Percentiles rank a stretch among this genome's conserved stretches.
Evolutionary conservation across 2,329 filamentous ascomycete species (phyloP).

Genomic region (Bisporella sp.): DNA sequence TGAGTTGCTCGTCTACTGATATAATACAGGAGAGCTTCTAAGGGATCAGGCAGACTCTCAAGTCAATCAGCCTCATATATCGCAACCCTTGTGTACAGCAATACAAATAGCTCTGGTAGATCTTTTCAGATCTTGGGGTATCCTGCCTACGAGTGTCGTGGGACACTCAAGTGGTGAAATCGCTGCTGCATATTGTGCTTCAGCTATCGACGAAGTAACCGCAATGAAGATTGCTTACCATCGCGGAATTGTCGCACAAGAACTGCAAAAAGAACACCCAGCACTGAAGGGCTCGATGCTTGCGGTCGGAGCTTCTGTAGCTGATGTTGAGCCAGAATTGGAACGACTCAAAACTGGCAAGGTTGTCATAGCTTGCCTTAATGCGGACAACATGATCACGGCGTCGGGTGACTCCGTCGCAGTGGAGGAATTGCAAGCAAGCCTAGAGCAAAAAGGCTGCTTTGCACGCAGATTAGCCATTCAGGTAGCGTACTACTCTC

Average conservation of each 20-base stretch:
- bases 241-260: slow-evolving; percentile 12
- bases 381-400: slow-evolving; percentile 25
- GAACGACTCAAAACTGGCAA: slow-evolving; percentile 1
- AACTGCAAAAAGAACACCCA: no score
- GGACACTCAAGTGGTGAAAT: slow-evolving; percentile 44
- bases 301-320: slow-evolving; percentile 31
- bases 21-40: background rate
- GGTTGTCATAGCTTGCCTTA: slow-evolving; percentile 25
- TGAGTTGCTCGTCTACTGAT: background rate
- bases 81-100: slow-evolving; percentile 38
- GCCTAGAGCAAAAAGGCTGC: slow-evolving; percentile 20
- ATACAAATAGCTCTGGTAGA: slow-evolving; percentile 40
- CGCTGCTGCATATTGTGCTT: slow-evolving; percentile 38
- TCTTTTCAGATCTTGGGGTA: slow-evolving; percentile 35
- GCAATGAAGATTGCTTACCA: slow-evolving; percentile 40
- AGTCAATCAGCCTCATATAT: slow-evolving; percentile 1
- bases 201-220: slow-evolving; percentile 25
- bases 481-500: slow-evolving; percentile 27
- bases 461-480: slow-evolving; percentile 25
- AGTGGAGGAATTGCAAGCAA: slow-evolving; percentile 19
- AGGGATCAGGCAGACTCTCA: background rate
- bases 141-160: slow-evolving; percentile 30
- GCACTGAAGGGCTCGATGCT: slow-evolving; percentile 38
- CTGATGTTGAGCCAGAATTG: slow-evolving; percentile 16
- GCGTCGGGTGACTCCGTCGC: slow-evolving; percentile 23